Percentiles rank a stretch among this genome's conserved stretches.
Conservation (phyloP, 1,284 basidiomycete genomes). For the Rhizoctonia solani region DNA sequence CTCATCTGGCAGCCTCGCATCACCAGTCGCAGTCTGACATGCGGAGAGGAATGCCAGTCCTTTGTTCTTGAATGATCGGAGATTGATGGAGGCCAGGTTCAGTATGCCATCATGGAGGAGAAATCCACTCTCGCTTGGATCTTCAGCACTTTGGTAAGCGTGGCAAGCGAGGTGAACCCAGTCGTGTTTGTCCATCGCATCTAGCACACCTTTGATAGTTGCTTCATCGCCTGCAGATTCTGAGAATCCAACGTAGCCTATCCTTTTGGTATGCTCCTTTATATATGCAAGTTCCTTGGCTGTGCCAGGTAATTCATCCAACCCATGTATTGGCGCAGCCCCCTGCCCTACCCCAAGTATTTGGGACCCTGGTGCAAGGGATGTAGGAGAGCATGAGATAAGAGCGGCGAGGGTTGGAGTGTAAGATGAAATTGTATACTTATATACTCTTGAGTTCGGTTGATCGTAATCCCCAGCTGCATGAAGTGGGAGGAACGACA, state of each 20-base stretch:
- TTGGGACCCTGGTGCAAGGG: not conserved
- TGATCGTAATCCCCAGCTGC: too few relatives aligned
- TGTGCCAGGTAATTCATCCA: not conserved
- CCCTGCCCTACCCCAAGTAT: constrained; percentile 6
- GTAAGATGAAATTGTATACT: too few relatives aligned
- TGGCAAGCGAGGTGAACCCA: too few relatives aligned
- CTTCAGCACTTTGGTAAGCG: not conserved
- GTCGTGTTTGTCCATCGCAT: not conserved
- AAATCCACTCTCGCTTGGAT: constrained; percentile 1
- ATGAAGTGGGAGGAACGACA: constrained; percentile 42
- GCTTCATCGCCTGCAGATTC: not conserved
- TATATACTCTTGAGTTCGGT: too few relatives aligned
- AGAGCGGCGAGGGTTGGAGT: too few relatives aligned
- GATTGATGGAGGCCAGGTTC: not conserved
- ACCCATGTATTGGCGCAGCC: not conserved
- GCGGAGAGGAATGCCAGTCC: constrained; percentile 32
- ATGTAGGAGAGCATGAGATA: not conserved
- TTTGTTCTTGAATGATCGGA: not conserved
- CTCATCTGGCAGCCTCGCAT: too few relatives aligned
- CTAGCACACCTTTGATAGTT: not conserved
- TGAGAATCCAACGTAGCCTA: not conserved
- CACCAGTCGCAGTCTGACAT: constrained; percentile 28
- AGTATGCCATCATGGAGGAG: constrained; percentile 10
- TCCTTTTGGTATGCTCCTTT: not conserved
- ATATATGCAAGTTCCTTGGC: not conserved